phyloP scores from a whole-genome alignment of 306 rosid genomes.

The Prunus fruticosa region DNA sequence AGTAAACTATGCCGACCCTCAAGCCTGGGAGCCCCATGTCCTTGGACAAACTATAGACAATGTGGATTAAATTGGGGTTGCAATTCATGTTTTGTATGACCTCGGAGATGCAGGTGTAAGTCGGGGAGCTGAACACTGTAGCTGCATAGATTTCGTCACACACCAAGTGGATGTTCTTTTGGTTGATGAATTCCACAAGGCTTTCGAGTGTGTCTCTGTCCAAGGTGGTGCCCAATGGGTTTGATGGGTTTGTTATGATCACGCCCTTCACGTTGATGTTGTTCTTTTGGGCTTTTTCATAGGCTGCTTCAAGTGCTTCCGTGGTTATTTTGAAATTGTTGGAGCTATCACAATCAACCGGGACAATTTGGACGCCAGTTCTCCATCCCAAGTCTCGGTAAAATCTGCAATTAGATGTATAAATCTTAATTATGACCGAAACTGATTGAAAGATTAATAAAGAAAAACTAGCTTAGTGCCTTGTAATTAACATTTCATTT shows the following conservation, averaged over 20 bases:
- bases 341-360: conserved; percentile 66
- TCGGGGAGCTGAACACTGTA: conserved; percentile 57
- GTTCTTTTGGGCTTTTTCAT: conserved; percentile 49
- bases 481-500: background rate
- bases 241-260: conserved; percentile 84
- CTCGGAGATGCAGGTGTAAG: conserved; percentile 55
- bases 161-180: conserved; percentile 68
- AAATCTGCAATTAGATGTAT: conserved; percentile 44
- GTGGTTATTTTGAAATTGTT: conserved; percentile 67
- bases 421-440: background rate
- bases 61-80: conserved; percentile 64
- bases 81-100: conserved; percentile 43
- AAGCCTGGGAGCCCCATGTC: conserved; percentile 94
- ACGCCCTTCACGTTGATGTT: conserved; percentile 70
- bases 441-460: background rate
- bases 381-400: conserved; percentile 77
- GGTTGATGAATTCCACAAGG: conserved; percentile 59
- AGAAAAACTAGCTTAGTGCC: background rate
- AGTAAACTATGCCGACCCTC: conserved; percentile 83
- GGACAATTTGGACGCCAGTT: conserved; percentile 60
- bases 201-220: conserved; percentile 57
- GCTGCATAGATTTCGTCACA: conserved; percentile 92
- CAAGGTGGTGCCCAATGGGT: conserved; percentile 72
- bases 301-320: conserved; percentile 63
- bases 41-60: conserved; percentile 74